phyloP scores from a whole-genome alignment of 176 grass and related monocot species.

The Oryza longistaminata region DNA sequence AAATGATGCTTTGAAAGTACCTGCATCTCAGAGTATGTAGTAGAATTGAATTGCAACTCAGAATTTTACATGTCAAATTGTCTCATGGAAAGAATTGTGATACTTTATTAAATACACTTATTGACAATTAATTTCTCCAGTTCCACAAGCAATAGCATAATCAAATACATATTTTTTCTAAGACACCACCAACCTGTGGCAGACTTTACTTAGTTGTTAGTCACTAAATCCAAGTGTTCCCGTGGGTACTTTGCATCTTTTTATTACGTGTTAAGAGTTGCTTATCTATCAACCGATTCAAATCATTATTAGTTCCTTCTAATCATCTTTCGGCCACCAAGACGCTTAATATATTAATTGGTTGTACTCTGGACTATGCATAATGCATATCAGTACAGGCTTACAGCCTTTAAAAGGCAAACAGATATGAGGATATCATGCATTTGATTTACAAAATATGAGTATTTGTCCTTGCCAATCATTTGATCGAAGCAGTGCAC shows the following conservation, averaged over 20 bases:
- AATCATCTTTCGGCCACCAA: not conserved
- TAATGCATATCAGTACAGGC: not conserved
- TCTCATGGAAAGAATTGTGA: not conserved
- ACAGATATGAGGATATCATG: not conserved
- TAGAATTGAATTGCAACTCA: not conserved
- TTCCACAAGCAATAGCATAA: conserved; percentile 19
- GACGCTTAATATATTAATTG: conserved; percentile 33
- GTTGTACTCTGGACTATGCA: conserved; percentile 3
- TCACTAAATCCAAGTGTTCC: not conserved
- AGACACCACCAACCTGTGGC: not conserved
- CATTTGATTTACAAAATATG: conserved; percentile 34
- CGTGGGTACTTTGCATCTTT: not conserved
- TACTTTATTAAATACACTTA: not conserved
- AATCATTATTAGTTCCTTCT: conserved; percentile 24
- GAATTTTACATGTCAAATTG: not conserved
- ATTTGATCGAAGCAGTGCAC: conserved; percentile 9
- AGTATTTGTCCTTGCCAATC: conserved; percentile 26
- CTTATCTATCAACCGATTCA: not conserved
- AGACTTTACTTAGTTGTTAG: not conserved
- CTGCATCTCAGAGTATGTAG: not conserved
- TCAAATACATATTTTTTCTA: not conserved
- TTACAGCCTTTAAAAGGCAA: conserved; percentile 5
- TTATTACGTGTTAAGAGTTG: not conserved
- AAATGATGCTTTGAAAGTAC: not conserved
- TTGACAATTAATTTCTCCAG: not conserved